These are phyloP conservation scores for Trichosanthes cucumerina DNA, from an alignment of 306 rosid genomes.

Conservation along the genomic window DNA sequence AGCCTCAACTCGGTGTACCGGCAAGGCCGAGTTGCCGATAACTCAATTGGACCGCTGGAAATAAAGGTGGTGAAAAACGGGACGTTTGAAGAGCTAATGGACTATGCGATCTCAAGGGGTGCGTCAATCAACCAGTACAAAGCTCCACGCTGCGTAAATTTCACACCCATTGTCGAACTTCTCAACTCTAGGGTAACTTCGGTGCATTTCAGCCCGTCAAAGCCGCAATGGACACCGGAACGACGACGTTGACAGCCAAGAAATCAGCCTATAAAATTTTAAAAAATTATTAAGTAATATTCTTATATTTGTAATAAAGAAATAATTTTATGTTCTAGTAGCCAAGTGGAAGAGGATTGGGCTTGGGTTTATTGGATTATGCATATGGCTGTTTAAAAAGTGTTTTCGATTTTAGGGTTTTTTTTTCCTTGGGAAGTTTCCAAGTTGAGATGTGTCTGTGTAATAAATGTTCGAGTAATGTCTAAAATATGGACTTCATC, in stretches of 20 bases:
- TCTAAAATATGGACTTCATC: constrained; percentile 8
- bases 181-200: constrained; percentile 70
- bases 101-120: constrained; percentile 80
- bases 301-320: too few species aligned
- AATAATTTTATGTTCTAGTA: background rate
- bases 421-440: background rate
- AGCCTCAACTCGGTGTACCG: constrained; percentile 69
- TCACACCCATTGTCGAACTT: constrained; percentile 69
- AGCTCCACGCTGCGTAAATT: constrained; percentile 79
- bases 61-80: constrained; percentile 77
- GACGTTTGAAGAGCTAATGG: constrained; percentile 89
- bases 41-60: constrained; percentile 83
- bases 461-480: constrained; percentile 22
- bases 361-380: constrained; percentile 16
- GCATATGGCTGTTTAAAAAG: constrained; percentile 22
- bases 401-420: background rate
- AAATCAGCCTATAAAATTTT: background rate
- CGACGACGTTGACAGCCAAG: constrained; percentile 30
- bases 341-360: constrained; percentile 1
- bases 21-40: constrained; percentile 71
- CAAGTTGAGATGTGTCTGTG: constrained; percentile 12
- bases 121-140: constrained; percentile 90
- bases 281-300: background rate
- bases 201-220: constrained; percentile 57
- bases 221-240: constrained; percentile 74